Evolutionary conservation across 2,329 filamentous ascomycete species (phyloP), one percentile per base, ranked within the genome.

Genomic region (Pseudogymnoascus sp.): DNA sequence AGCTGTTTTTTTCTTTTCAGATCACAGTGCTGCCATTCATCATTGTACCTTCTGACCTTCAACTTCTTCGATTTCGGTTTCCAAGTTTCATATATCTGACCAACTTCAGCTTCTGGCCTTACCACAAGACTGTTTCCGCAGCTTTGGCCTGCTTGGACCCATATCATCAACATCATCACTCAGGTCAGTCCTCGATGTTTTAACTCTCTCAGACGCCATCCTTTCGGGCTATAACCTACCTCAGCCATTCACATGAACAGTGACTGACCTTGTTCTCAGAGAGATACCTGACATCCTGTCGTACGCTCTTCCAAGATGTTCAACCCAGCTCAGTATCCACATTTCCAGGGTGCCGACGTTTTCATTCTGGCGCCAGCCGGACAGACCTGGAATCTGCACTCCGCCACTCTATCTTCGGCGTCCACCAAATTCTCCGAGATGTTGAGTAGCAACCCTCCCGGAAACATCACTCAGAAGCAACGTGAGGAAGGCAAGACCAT

Each of bases 281-380:
- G 6, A 4, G 19, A 19, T 19, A 33, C n/a, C 29, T 56, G 8
- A 19, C 10, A 13, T 19, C 29, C 50, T 56, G 42, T 13, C n/a
- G 6, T 2, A 33, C 3, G 3, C 26, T 33, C n/a, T 33, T 4
- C 3, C 38, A 63, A 63, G n/a, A 61, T 62, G 61, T 26, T 26
- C 10, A 37, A 47, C 31, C 24, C 29, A 3, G 11, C 53, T n/a
- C 13, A 50, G 44, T 67, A 59, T 24, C 66, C 67, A 1, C 19
- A 61, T 11, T 70, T 70, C 26, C 7, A 21, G 1, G 69, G 70
- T 44, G 70, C 66, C 1, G 69, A 73, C 62, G 68, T 72, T 6
- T 59, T 69, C 19, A 71, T 73, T 7, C 59, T 62, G 3, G 68
- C 68, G 2, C 66, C 65, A 4, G 65, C 65, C 14, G 70, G 70